A percentile compares a stretch with the other conserved stretches of the same genome.
Evolutionary conservation across 805 yeast genomes (phyloP).

Genomic region (Candida endomychidarum): DNA sequence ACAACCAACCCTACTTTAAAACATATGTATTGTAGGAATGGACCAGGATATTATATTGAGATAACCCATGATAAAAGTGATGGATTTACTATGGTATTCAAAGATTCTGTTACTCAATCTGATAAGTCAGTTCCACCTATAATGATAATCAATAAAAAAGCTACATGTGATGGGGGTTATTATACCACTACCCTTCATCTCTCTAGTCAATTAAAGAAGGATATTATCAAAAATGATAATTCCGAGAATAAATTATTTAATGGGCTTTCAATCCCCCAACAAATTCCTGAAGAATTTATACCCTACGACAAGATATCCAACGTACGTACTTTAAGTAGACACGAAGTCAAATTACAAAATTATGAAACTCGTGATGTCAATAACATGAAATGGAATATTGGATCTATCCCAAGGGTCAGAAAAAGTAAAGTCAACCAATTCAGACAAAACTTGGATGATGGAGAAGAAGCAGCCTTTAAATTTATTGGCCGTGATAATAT

Average conservation of each 20-base stretch:
- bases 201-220: slow-evolving; percentile 12
- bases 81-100: slow-evolving; percentile 30
- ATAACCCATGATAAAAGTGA: slow-evolving; percentile 20
- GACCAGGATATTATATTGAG: slow-evolving; percentile 61
- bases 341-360: slow-evolving; percentile 18
- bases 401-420: slow-evolving; percentile 46
- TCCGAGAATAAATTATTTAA: slow-evolving; percentile 18
- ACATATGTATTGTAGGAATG: slow-evolving; percentile 58
- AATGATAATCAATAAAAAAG: slow-evolving; percentile 27
- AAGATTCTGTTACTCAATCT: slow-evolving; percentile 18
- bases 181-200: slow-evolving; percentile 26
- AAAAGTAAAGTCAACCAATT: slow-evolving; percentile 25
- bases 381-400: slow-evolving; percentile 36
- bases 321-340: slow-evolving; percentile 6
- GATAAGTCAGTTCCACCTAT: slow-evolving; percentile 24
- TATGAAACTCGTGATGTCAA: slow-evolving; percentile 30
- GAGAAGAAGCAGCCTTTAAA: slow-evolving; percentile 20
- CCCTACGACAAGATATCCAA: slow-evolving; percentile 21
- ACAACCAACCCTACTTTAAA: slow-evolving; percentile 66
- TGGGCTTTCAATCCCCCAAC: slow-evolving; percentile 26
- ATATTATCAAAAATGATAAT: slow-evolving; percentile 11
- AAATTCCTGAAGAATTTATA: slow-evolving; percentile 21
- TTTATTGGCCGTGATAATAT: slow-evolving; percentile 35
- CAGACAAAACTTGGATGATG: slow-evolving; percentile 18
- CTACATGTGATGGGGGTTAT: slow-evolving; percentile 29